Conservation (phyloP, 2,329 filamentous ascomycete species). For the Torrubiellomyces zombiae region DNA sequence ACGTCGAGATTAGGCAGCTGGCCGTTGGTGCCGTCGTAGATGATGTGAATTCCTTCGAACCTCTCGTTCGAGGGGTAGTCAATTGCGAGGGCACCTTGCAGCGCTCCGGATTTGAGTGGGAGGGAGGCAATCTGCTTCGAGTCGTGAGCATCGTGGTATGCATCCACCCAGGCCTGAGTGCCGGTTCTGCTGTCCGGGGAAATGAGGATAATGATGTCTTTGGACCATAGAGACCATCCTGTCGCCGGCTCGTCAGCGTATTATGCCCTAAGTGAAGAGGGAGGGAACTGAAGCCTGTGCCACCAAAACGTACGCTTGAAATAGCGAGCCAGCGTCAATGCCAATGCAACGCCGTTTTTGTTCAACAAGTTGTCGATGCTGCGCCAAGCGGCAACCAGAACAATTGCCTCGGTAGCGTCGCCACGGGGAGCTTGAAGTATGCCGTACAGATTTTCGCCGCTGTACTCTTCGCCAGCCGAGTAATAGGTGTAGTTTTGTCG, state of each 20-base stretch:
- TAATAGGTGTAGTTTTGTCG: constrained; percentile 78
- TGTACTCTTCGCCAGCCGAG: constrained; percentile 55
- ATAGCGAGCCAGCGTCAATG: constrained; percentile 77
- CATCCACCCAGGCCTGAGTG: constrained; percentile 92
- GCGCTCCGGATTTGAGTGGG: constrained; percentile 77
- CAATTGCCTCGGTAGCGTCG: constrained; percentile 93
- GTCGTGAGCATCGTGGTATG: constrained; percentile 83
- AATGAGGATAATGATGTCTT: constrained; percentile 88
- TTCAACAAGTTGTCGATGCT: constrained; percentile 69
- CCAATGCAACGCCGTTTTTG: constrained; percentile 70
- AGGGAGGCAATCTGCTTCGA: constrained; percentile 54
- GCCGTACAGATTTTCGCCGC: constrained; percentile 83
- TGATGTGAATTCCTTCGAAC: constrained; percentile 77
- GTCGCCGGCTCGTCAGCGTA: constrained; percentile 7
- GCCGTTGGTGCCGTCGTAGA: constrained; percentile 92
- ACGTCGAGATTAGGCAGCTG: constrained; percentile 91
- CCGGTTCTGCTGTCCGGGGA: constrained; percentile 79
- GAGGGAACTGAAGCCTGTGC: no score
- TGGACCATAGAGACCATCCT: constrained; percentile 96
- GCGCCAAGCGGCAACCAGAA: constrained; percentile 76
- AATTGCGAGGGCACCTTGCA: constrained; percentile 85
- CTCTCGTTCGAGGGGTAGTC: constrained; percentile 76
- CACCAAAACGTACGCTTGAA: constrained; percentile 54
- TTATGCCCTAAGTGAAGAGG: not conserved
- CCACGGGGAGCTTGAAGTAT: constrained; percentile 85